These are phyloP conservation scores for Pseudopediastrum boryanum DNA, from an alignment of 139 green algal species.

Conservation along the genomic window DNA sequence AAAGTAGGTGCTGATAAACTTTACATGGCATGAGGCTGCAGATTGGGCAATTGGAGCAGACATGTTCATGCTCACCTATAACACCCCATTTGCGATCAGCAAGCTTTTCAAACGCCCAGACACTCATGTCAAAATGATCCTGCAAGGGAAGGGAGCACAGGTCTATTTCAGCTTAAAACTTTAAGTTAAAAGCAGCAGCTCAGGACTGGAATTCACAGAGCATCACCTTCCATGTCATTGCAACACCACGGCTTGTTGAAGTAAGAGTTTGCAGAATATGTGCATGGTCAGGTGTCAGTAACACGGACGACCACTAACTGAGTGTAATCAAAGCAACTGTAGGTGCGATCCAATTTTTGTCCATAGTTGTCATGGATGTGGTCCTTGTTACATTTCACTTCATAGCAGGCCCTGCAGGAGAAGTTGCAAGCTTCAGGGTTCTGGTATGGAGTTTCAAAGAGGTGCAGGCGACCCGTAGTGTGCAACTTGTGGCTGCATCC, in stretches of 20 bases:
- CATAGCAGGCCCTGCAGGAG: slow-evolving; percentile 21
- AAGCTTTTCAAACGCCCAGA: slow-evolving; percentile 42
- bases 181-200: no score
- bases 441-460: slow-evolving; percentile 1
- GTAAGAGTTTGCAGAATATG: neutral
- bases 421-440: no score
- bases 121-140: slow-evolving; percentile 18
- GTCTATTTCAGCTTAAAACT: no score
- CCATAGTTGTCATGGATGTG: slow-evolving; percentile 35
- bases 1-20: no score
- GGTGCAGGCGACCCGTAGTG: no score
- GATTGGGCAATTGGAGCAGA: no score
- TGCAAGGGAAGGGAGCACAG: no score
- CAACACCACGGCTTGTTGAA: slow-evolving; percentile 12
- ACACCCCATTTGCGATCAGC: slow-evolving; percentile 46
- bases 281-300: slow-evolving; percentile 5
- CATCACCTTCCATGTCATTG: neutral
- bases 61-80: slow-evolving; percentile 23
- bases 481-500: no score
- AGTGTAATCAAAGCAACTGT: neutral
- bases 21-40: no score
- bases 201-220: no score
- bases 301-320: neutral
- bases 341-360: slow-evolving; percentile 7
- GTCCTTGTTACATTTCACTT: slow-evolving; percentile 9